These are phyloP conservation scores for Tardiomyces blankii DNA, from an alignment of 1,139 yeast species.

Conservation along the genomic window DNA sequence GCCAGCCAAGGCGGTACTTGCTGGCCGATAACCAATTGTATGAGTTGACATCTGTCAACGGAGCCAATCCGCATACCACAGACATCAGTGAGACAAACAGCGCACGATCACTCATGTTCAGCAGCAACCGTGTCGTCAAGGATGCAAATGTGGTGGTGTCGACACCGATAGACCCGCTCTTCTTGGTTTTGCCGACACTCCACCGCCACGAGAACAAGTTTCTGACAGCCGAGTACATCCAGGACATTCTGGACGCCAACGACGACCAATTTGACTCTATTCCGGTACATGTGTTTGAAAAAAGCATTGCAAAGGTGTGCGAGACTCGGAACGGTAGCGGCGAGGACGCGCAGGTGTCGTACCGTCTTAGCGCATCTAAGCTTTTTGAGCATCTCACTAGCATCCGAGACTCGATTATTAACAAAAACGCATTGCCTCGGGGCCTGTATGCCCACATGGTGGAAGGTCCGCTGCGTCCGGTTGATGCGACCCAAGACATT, in stretches of 20 bases:
- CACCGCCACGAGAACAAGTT: constrained; percentile 11
- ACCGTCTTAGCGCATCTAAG: constrained; percentile 11
- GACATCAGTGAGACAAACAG: constrained; percentile 1
- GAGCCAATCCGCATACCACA: constrained; percentile 8
- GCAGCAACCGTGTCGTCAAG: not conserved
- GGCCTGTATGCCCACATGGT: not conserved
- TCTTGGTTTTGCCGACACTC: constrained; percentile 19
- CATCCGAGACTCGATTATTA: not conserved
- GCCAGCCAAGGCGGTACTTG: constrained; percentile 13
- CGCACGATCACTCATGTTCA: constrained; percentile 15
- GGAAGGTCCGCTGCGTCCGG: constrained; percentile 16
- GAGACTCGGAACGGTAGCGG: constrained; percentile 8
- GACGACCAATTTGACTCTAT: constrained; percentile 6
- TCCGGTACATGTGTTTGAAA: constrained; percentile 4
- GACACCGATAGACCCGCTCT: constrained; percentile 24
- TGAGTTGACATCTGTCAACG: constrained; percentile 18
- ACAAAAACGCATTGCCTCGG: not conserved
- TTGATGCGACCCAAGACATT: constrained; percentile 13
- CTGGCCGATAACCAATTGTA: constrained; percentile 8
- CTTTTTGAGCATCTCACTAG: constrained; percentile 3
- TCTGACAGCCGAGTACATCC: constrained; percentile 22
- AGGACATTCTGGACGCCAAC: constrained; percentile 15
- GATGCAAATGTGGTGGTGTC: constrained; percentile 6
- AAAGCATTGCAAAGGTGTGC: constrained; percentile 7
- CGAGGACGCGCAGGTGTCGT: constrained; percentile 8